Base-by-base conservation (phyloP, 768 basidiomycete genomes). In the Leccinellum albellum region DNA sequence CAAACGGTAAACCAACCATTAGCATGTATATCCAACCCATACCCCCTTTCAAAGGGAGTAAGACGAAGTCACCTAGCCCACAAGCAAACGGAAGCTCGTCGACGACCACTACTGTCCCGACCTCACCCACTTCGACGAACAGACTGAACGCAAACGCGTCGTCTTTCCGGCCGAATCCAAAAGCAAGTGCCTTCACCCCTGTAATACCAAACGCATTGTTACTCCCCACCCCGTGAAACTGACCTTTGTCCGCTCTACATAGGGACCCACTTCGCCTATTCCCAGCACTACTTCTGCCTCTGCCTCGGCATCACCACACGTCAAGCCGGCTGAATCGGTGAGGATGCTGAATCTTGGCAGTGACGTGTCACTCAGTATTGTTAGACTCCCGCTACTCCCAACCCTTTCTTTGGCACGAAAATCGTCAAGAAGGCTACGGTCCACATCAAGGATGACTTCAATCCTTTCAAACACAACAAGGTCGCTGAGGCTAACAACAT, bases 371-470 rank as follows among this genome's bases (percentile, higher is more conserved):
- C 51, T 65, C 53, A 61, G 57, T 46, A 60, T 55, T 32, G 33
- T 58, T 54, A 79, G 77, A 64, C 73, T n/a, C 76, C 78, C 50
- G 57, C 82, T 24, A 72, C 80, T 10, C 84, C 86, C 31, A 91
- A 97, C 67, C 88, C 92, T 17, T 98, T 98, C 87, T 98, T 97
- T 67, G 91, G 94, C 29, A 78, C 83, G 29, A 87, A 88, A 33
- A 70, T 77, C 20, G 82, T 86, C 70, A 93, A 93, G 80, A 91
- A 89, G 75, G 81, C 79, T 53, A 67, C 80, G 3, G 88, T 95
- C 33, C 88, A 92, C 68, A 83, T 96, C 72, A 92, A 96, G 75
- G 93, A 97, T 64, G 96, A 98, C 69, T 99, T 99, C 70, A 97
- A 95, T 71, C 94, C 96, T 15, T 97, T 96, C 83, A 92, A 91